These are phyloP conservation scores for Tardiomyces blankii DNA, from an alignment of 1,139 yeast species.

Conservation along the genomic window DNA sequence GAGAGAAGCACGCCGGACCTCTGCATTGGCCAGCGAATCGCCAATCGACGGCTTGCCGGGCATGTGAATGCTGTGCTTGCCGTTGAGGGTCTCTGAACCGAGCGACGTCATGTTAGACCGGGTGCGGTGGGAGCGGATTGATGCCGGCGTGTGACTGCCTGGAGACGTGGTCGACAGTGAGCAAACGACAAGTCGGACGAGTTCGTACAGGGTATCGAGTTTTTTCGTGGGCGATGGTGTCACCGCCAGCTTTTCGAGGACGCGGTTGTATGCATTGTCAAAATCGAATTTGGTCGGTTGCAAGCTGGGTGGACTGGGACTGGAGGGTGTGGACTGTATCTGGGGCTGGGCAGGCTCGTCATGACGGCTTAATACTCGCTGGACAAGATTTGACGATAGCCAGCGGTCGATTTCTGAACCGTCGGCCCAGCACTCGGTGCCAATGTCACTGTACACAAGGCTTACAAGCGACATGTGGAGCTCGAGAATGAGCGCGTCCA, in stretches of 20 bases:
- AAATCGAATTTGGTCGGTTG: conserved; percentile 10
- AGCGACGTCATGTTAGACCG: conserved; percentile 1
- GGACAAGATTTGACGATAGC: neutral
- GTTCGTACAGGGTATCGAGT: conserved; percentile 18
- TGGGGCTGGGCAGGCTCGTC: neutral
- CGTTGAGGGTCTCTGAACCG: neutral
- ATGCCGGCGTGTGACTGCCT: conserved; percentile 1
- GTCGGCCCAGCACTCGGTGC: conserved; percentile 6
- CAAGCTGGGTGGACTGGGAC: neutral
- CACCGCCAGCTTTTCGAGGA: conserved; percentile 17
- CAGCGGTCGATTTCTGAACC: conserved; percentile 14
- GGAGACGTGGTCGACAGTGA: conserved; percentile 10
- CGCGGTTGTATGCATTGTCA: conserved; percentile 19
- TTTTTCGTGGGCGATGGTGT: conserved; percentile 22
- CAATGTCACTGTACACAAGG: conserved; percentile 12
- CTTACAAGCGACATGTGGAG: conserved; percentile 18
- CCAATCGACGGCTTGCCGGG: neutral
- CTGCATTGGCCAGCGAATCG: neutral
- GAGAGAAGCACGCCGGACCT: neutral
- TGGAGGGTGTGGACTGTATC: neutral
- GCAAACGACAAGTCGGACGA: conserved; percentile 21
- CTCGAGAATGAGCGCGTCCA: conserved; percentile 16
- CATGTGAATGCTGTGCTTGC: neutral
- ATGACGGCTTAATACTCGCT: neutral
- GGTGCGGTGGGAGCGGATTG: neutral